Evolutionary conservation across 148 eudicot genomes (phyloP).

Genomic region (Rhododendron ovatum): DNA sequence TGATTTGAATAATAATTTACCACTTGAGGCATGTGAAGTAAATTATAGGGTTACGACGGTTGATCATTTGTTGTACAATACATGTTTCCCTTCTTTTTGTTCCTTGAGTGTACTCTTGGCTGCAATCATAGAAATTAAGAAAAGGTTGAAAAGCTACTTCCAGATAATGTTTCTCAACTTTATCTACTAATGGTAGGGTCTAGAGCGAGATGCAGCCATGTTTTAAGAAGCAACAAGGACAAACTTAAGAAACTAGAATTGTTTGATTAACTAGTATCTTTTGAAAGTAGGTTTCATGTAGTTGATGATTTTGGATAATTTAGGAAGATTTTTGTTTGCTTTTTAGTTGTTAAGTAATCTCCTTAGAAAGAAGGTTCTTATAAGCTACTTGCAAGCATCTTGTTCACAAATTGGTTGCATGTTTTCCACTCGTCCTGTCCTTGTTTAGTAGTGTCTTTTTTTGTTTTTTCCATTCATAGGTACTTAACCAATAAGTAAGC

Average conservation of each 20-base stretch:
- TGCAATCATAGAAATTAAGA: not conserved
- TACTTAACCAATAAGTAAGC: too few relatives aligned
- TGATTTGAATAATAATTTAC: not conserved
- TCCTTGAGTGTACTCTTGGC: too few relatives aligned
- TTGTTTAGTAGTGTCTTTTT: too few relatives aligned
- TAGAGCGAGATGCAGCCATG: not conserved
- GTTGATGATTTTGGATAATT: not conserved
- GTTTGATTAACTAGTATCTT: not conserved
- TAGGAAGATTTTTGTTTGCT: not conserved
- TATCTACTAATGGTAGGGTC: not conserved
- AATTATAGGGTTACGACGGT: not conserved
- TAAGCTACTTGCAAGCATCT: too few relatives aligned
- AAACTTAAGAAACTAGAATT: not conserved
- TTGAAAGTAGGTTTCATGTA: not conserved
- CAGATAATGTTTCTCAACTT: not conserved
- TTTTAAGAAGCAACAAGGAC: not conserved
- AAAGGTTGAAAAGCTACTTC: not conserved
- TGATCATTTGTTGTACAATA: too few relatives aligned
- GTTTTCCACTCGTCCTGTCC: too few relatives aligned
- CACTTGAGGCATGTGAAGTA: not conserved
- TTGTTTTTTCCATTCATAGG: too few relatives aligned
- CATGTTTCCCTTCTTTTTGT: too few relatives aligned
- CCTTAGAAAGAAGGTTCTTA: too few relatives aligned
- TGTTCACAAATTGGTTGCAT: too few relatives aligned
- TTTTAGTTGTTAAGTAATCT: too few relatives aligned